Conservation (phyloP, 345 rosid species). For the Rhizophora apiculata region DNA sequence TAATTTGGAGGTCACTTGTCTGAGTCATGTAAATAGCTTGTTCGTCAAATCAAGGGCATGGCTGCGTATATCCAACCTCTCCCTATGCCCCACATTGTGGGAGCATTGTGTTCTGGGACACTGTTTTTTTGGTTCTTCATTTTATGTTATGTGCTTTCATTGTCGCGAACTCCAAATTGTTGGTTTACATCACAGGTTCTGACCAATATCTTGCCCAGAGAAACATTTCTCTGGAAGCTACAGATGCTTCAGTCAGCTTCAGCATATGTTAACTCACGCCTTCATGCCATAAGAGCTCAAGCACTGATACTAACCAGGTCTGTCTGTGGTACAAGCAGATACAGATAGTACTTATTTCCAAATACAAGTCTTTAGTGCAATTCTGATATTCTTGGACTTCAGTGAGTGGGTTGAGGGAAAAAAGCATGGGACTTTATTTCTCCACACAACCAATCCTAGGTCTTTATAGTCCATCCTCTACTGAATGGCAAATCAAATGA, state of each 20-base stretch:
- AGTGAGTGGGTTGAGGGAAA: not conserved
- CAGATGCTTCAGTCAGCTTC: conserved; percentile 61
- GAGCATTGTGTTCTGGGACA: no score
- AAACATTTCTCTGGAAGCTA: conserved; percentile 77
- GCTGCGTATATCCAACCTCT: no score
- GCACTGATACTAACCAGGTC: conserved; percentile 66
- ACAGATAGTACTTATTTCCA: not conserved
- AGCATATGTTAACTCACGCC: conserved; percentile 59
- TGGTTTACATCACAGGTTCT: conserved; percentile 48
- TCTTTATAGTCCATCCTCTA: not conserved
- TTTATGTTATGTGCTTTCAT: not conserved
- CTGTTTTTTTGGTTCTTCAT: conserved; percentile 7
- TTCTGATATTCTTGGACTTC: not conserved
- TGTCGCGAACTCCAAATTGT: conserved; percentile 15
- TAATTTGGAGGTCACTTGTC: no score
- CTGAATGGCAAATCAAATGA: not conserved
- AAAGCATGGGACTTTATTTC: not conserved
- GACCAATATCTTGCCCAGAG: conserved; percentile 53
- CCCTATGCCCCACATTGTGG: no score
- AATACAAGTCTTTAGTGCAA: not conserved
- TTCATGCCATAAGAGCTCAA: conserved; percentile 65
- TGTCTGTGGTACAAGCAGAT: not conserved
- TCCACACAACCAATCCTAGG: not conserved
- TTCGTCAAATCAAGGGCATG: no score
- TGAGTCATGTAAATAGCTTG: no score